A percentile compares a stretch with the other conserved stretches of the same genome.
phyloP scores from a whole-genome alignment of 2,329 filamentous ascomycete species.

The Cadophora luteo-olivacea region DNA sequence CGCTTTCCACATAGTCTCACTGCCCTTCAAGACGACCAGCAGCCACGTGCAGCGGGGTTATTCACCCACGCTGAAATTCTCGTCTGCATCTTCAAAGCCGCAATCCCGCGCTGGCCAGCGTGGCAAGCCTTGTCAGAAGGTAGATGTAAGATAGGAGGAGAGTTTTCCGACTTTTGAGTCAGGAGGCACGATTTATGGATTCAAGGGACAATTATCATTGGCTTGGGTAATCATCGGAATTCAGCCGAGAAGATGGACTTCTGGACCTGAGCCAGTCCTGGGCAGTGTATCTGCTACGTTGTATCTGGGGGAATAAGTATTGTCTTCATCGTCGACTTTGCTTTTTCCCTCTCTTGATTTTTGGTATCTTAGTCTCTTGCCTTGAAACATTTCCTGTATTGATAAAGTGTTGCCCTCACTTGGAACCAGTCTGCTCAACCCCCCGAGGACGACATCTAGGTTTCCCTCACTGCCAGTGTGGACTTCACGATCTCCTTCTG shows the following conservation, averaged over 20 bases:
- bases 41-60: conserved; percentile 2
- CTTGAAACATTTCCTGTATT: not conserved
- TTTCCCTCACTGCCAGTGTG: too few species aligned
- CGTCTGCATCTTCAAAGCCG: not conserved
- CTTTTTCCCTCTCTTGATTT: not conserved
- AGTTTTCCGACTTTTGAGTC: not conserved
- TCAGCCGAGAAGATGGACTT: conserved; percentile 9
- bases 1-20: not conserved
- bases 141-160: not conserved
- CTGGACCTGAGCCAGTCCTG: not conserved
- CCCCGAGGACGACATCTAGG: not conserved
- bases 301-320: not conserved
- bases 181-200: not conserved
- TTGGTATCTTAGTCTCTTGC: not conserved
- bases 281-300: conserved; percentile 7
- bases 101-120: not conserved
- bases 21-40: too few species aligned
- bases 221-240: conserved; percentile 16
- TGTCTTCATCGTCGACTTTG: not conserved
- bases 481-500: too few species aligned
- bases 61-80: conserved; percentile 10
- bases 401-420: not conserved
- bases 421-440: not conserved
- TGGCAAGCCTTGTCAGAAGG: not conserved
- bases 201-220: conserved; percentile 14